Evolutionary conservation across 495 filamentous ascomycete species (phyloP), one percentile per base, ranked within the genome.

Genomic region (Aspergillus coremiiformis): DNA sequence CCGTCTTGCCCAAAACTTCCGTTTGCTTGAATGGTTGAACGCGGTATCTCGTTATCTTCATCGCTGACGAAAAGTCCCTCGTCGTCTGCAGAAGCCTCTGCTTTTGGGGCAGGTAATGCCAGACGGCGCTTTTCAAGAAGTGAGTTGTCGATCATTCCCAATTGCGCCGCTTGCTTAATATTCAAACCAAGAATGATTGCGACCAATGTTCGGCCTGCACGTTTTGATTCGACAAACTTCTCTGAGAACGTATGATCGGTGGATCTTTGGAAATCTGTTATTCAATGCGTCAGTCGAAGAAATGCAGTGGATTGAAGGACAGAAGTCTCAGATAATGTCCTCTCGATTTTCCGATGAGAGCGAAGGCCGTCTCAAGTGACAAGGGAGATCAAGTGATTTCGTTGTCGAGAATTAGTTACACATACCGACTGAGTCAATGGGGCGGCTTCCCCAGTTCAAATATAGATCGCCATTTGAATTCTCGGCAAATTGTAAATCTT

Each of bases 401-500:
- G 46, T 30, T 19, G 44, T 27, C 44, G 39, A 45, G 26, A 43
- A 11, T 29, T 32, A 39, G n/a, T 29, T 32, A 39, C 44, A 73
- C 72, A 52, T 70, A 75, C 72, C 66, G 32, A 73, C 56, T 50
- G 69, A 69, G 44, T 74, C 71, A 59, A 74, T 62, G 30, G 61
- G 63, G 33, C 71, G 69, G 29, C 48, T 68, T 22, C 69, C 72
- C 72, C 72, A 76, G 43, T 78, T 69, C 33, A 86, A 69, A 63
- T 82, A 86, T 0, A 68, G 60, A 21, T 70, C 63, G 15, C 74
- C 72, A 41, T 71, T 70, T 8, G 69, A 69, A 39, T 76, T 78
- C 14, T 78, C 64, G 12, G 71, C 62, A 30, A 95, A 78, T 21
- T 73, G 62, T 32, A 95, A 74, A 17, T 80, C 83, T 57, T 90